These are phyloP conservation scores for Blumeriella jaapii DNA, from an alignment of 2,329 filamentous ascomycete genomes.

Conservation along the genomic window DNA sequence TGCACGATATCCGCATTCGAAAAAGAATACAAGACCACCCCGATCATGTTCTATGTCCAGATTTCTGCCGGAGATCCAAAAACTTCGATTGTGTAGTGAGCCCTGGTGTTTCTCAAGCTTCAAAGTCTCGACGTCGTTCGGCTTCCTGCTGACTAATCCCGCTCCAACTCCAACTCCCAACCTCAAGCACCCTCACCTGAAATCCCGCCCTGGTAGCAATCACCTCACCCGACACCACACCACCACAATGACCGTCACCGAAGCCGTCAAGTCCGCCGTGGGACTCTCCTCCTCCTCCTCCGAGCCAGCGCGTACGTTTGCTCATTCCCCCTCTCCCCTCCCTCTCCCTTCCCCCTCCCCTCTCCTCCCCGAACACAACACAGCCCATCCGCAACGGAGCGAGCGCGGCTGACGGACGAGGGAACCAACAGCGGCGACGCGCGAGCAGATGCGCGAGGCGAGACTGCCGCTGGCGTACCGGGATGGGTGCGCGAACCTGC, in stretches of 20 bases:
- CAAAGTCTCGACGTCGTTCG: too few species aligned
- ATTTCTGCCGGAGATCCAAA: too few species aligned
- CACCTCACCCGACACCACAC: too few species aligned
- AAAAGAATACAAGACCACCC: too few species aligned
- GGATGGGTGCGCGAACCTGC: constrained; percentile 87
- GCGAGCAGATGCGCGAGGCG: constrained; percentile 89
- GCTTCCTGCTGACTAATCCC: too few species aligned
- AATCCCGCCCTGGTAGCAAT: too few species aligned
- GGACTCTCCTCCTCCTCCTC: constrained; percentile 28
- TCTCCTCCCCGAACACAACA: constrained; percentile 8
- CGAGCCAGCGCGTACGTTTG: constrained; percentile 13
- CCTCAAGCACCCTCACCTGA: too few species aligned
- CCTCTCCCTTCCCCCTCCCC: constrained; percentile 1
- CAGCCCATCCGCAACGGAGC: background rate
- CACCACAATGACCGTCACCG: constrained; percentile 33
- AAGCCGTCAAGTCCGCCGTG: constrained; percentile 36
- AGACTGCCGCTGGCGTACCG: constrained; percentile 81
- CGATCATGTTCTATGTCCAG: too few species aligned
- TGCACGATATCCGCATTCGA: too few species aligned
- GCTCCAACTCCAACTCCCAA: too few species aligned
- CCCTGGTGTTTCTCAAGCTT: too few species aligned
- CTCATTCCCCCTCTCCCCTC: background rate
- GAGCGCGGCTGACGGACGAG: background rate
- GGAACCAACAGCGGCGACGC: constrained; percentile 53
- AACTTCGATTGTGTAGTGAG: too few species aligned